Conservation (phyloP, 2,329 filamentous ascomycete species). For the Penicillium corylophilum region DNA sequence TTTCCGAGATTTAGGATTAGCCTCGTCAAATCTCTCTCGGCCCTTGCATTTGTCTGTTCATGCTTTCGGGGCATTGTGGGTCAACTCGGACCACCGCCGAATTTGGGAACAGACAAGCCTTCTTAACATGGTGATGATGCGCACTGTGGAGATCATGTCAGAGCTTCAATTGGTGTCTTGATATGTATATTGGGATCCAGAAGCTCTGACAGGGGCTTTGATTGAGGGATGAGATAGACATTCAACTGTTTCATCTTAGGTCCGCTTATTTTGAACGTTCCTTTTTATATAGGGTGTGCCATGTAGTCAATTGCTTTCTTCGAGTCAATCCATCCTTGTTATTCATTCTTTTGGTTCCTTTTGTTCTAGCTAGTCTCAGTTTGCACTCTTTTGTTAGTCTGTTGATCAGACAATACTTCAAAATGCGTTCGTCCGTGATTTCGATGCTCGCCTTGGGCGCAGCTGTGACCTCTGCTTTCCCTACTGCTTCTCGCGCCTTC, state of each 20-base stretch:
- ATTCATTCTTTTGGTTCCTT: background rate
- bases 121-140: constrained; percentile 8
- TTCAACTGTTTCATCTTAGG: constrained; percentile 1
- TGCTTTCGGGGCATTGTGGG: background rate
- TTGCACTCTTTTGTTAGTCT: constrained; percentile 18
- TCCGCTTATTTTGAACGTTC: background rate
- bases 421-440: constrained; percentile 20
- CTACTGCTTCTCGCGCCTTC: constrained; percentile 22
- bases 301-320: background rate
- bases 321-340: background rate
- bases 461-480: constrained; percentile 23
- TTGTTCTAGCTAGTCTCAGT: constrained; percentile 9
- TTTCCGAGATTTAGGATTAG: background rate
- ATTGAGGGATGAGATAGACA: background rate
- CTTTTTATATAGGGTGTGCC: constrained; percentile 1
- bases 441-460: constrained; percentile 22
- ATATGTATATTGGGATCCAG: background rate
- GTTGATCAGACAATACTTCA: constrained; percentile 22
- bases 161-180: constrained; percentile 1
- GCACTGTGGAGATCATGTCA: constrained; percentile 1
- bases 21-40: background rate
- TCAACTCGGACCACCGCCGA: background rate
- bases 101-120: background rate
- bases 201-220: background rate
- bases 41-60: background rate